Conservation (phyloP, 1,284 basidiomycete genomes). For the Bondarzewia mesenterica region DNA sequence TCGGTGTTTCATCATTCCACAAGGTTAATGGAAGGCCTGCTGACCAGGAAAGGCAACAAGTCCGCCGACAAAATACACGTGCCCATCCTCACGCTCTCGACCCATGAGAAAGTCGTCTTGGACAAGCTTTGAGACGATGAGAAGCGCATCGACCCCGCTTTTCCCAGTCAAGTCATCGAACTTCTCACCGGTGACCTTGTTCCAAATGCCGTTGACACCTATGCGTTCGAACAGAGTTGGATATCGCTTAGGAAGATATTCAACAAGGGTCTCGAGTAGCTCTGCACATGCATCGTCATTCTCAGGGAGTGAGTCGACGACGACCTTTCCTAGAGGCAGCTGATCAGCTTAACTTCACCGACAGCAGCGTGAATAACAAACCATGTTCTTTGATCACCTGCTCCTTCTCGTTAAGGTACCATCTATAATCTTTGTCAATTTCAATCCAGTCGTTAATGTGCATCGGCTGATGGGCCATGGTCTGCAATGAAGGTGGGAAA, state of each 20-base stretch:
- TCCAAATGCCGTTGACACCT: background rate
- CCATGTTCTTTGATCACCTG: background rate
- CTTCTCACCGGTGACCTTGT: background rate
- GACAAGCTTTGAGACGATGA: background rate
- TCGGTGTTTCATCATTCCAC: no score
- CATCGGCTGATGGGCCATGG: background rate
- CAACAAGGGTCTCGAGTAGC: background rate
- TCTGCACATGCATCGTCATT: background rate
- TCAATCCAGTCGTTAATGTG: background rate
- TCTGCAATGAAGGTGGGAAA: background rate
- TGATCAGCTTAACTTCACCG: background rate
- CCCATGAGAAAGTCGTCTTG: background rate
- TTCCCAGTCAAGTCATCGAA: background rate
- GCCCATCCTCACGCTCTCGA: background rate
- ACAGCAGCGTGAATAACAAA: background rate
- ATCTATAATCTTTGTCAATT: background rate
- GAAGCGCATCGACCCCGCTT: background rate
- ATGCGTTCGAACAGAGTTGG: background rate
- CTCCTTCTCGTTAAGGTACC: background rate
- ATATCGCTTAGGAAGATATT: background rate
- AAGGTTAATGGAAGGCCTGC: background rate
- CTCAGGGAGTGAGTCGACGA: background rate
- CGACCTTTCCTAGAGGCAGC: background rate
- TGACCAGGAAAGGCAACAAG: background rate
- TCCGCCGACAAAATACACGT: background rate